phyloP scores from a whole-genome alignment of 371 early-diverging fungal species.

The Choanephora cucurbitarum region DNA sequence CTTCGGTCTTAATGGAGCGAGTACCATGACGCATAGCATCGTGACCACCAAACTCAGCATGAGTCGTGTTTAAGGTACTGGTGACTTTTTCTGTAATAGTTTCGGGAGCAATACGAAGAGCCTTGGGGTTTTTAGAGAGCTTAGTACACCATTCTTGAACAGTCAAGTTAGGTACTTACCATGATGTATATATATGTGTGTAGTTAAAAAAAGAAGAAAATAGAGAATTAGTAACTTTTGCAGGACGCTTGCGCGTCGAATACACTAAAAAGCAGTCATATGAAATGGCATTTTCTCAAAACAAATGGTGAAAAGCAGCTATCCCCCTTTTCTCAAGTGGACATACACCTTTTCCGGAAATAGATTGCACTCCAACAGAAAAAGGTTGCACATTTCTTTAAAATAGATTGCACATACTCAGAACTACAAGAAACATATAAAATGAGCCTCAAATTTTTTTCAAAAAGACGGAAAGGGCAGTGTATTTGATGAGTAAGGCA shows the following conservation, averaged over 20 bases:
- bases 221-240: neutral
- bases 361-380: too few relatives aligned
- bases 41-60: constrained; percentile 75
- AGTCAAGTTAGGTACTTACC: neutral
- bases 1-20: constrained; percentile 68
- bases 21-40: constrained; percentile 87
- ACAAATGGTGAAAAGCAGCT: too few relatives aligned
- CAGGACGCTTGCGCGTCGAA: constrained; percentile 17
- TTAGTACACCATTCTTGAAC: too few relatives aligned
- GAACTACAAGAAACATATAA: too few relatives aligned
- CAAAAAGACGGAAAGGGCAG: too few relatives aligned
- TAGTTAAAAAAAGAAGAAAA: neutral
- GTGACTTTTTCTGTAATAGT: constrained; percentile 43
- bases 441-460: too few relatives aligned
- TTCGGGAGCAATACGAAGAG: constrained; percentile 49
- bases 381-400: too few relatives aligned
- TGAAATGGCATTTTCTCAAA: too few relatives aligned
- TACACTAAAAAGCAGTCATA: constrained; percentile 2
- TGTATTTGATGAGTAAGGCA: too few relatives aligned
- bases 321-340: too few relatives aligned
- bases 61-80: constrained; percentile 58
- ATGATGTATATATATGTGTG: neutral
- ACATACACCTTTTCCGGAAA: too few relatives aligned
- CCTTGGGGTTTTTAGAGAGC: constrained; percentile 20
- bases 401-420: too few relatives aligned